Conservation (phyloP, 805 yeast species). For the Cyberlindnera mrakii region DNA sequence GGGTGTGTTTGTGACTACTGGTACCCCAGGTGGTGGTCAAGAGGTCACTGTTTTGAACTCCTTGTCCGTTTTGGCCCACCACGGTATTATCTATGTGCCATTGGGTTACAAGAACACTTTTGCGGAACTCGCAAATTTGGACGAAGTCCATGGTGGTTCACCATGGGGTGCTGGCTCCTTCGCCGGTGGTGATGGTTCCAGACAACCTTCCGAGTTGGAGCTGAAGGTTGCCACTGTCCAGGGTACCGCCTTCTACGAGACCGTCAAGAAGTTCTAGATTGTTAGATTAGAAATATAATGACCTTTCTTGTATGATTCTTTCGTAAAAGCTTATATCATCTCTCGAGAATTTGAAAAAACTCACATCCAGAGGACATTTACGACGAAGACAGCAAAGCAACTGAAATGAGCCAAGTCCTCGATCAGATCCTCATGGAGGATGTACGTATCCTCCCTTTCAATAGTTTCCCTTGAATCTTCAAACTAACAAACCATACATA, state of each 20-base stretch:
- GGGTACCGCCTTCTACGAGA: conserved; percentile 57
- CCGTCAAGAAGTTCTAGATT: conserved; percentile 29
- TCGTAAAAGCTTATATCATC: neutral
- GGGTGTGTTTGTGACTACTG: conserved; percentile 67
- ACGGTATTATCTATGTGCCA: conserved; percentile 73
- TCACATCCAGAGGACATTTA: too few relatives aligned
- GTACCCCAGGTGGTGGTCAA: conserved; percentile 74
- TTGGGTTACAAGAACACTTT: conserved; percentile 63
- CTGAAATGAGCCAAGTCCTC: conserved; percentile 26
- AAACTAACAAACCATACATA: conserved; percentile 6
- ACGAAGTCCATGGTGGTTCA: conserved; percentile 74
- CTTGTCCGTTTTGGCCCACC: conserved; percentile 59
- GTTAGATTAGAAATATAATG: neutral
- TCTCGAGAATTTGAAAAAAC: too few relatives aligned
- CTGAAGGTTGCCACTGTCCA: conserved; percentile 57
- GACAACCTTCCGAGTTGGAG: conserved; percentile 61
- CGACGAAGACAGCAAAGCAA: too few relatives aligned
- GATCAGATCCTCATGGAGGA: conserved; percentile 78
- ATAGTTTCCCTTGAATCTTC: neutral
- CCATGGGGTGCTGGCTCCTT: conserved; percentile 85
- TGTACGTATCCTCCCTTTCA: conserved; percentile 27
- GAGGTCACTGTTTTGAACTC: conserved; percentile 61
- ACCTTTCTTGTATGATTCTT: neutral
- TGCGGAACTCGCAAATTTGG: conserved; percentile 47
- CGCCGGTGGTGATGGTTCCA: conserved; percentile 72